Percentiles rank a stretch among this genome's conserved stretches.
Evolutionary conservation across 768 basidiomycete genomes (phyloP).

Genomic region (Mycena filopes): DNA sequence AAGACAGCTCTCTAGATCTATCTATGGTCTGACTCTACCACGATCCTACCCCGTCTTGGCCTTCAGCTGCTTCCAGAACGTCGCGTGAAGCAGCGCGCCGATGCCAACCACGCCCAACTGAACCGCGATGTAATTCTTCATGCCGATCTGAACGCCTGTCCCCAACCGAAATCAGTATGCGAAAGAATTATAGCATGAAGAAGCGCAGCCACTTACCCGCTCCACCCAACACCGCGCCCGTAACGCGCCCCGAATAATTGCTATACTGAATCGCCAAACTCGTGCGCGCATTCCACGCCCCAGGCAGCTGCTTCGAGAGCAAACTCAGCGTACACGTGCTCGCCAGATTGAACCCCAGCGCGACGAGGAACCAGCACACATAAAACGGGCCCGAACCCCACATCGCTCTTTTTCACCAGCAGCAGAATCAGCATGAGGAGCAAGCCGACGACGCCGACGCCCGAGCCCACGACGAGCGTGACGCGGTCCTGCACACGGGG

Average conservation of each 20-base stretch:
- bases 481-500: constrained; percentile 70
- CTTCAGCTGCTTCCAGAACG: constrained; percentile 72
- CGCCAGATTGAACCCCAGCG: constrained; percentile 79
- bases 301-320: constrained; percentile 75
- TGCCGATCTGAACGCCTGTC: constrained; percentile 57
- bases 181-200: not conserved
- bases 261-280: constrained; percentile 74
- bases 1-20: no score
- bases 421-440: constrained; percentile 62
- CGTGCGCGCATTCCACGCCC: constrained; percentile 66
- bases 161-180: not conserved
- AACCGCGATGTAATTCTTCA: constrained; percentile 67
- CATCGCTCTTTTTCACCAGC: constrained; percentile 42
- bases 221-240: constrained; percentile 77
- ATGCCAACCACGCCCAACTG: constrained; percentile 71
- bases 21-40: no score
- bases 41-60: constrained; percentile 71
- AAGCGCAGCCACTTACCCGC: constrained; percentile 52
- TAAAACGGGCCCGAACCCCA: constrained; percentile 61
- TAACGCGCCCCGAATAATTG: constrained; percentile 72
- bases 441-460: constrained; percentile 63
- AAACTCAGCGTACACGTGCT: constrained; percentile 75
- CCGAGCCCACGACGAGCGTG: constrained; percentile 63
- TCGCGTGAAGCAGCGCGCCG: constrained; percentile 63
- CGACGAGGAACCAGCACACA: constrained; percentile 67